Base-by-base conservation (phyloP, 2,329 filamentous ascomycete genomes). In the Colletotrichum sp. region DNA sequence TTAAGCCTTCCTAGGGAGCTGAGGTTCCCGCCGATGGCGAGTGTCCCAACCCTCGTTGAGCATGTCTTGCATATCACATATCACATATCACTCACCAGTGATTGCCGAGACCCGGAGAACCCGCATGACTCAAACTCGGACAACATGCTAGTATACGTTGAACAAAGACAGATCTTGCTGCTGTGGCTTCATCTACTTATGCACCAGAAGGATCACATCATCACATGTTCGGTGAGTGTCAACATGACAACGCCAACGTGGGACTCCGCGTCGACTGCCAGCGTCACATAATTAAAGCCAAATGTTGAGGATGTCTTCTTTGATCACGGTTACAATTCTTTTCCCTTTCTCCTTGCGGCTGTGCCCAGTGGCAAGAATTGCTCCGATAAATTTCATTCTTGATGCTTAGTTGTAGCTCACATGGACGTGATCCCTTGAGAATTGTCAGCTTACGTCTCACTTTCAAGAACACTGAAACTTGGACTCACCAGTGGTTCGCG, bases 401-500 rank as follows among this genome's bases (percentile, higher is more conserved):
- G n/a, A 10, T 7, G 5, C 10, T 66, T 16, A 64, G 34, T 81
- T 79, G 77, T 80, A 82, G 77, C 81, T 82, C 39, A 82, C 80
- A 48, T 82, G 81, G 30, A 82, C 80, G 63, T 82, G 81, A 10
- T 82, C 80, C 81, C 79, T 80, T 3, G 6, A 12, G 30, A 28
- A 18, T 2, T n/a, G 6, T 43, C 71, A 36, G 69, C 15, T 52
- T 32, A 1, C n/a, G 6, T 55, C 28, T n/a, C n/a, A n/a, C n/a
- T n/a, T n/a, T n/a, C n/a, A n/a, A n/a, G n/a, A n/a, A n/a, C n/a
- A n/a, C n/a, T n/a, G n/a, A n/a, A n/a, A n/a, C n/a, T n/a, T n/a
- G n/a, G 32, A 78, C 82, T 78, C 69, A 84, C 86, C 87, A 87
- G 78, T 88, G 86, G 78, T 88, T 88, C 67, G 82, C 78, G 4